Evolutionary conservation across 2,329 filamentous ascomycete genomes (phyloP), one percentile per base, ranked within the genome.

Genomic region (Cercospora sp.): DNA sequence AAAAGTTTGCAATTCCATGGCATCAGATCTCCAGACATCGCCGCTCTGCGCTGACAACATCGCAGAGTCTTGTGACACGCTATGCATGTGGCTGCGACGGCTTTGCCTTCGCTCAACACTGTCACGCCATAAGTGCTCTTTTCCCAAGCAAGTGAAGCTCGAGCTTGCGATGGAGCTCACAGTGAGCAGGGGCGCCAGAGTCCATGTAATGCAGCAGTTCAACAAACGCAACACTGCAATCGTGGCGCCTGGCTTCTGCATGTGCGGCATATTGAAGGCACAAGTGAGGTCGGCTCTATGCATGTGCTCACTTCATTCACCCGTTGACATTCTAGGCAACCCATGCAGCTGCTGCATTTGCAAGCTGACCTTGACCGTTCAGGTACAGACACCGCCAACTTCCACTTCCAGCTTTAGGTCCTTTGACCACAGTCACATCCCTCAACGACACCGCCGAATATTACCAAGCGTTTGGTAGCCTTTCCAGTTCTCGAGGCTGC

Each of bases 251-350:
- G 23, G 23, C 13, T 7, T 13, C 45, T 36, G 33, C 30, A 39
- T 26, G 12, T 36, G 31, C 6, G 23, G 58, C 58, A 60, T 12
- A 18, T 18, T 16, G 60, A 33, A 62, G 45, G 45, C 45, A 18
- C 16, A 57, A 62, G 23, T 58, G 59, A 58, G 18, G 31, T 20
- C 13, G 16, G 23, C 16, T 3, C 23, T 20, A 42, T 18, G 48
- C 26, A 48, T 5, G 42, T 20, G 42, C 33, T 66, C 64, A 63
- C 58, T 61, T 55, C 30, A 66, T 61, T 66, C 64, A 48, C 59
- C 31, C 26, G 36, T 16, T 33, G 64, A 63, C 20, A 62, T 30
- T 31, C 20, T 30, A 30, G 36, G 60, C 36, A 36, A 26, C 30
- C 28, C 55, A 8, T 59, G 33, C 26, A 51, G 20, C 39, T n/a